Evolutionary conservation across 345 rosid genomes (phyloP).

Genomic region (Syzygium oleosum): DNA sequence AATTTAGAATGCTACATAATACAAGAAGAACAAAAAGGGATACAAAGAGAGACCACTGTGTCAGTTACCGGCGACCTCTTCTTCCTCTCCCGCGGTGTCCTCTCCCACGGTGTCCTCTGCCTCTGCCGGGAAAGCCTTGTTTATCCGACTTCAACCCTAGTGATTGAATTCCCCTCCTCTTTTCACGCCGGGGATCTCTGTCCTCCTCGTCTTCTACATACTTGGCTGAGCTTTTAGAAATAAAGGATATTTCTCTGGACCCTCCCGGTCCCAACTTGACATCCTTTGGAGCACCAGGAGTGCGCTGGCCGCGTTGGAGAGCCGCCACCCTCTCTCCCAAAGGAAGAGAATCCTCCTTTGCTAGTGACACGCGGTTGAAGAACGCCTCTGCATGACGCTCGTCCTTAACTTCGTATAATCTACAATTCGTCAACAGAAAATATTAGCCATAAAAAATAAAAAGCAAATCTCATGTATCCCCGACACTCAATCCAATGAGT

Average conservation of each 20-base stretch:
- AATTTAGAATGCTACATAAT: neutral
- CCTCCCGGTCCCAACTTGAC: slow-evolving; percentile 88
- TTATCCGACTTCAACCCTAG: slow-evolving; percentile 47
- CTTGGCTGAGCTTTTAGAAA: slow-evolving; percentile 46
- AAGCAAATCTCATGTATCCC: neutral
- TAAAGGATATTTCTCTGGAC: slow-evolving; percentile 75
- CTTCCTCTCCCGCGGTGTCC: slow-evolving; percentile 28
- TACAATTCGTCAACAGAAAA: slow-evolving; percentile 2
- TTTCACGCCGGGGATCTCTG: slow-evolving; percentile 20
- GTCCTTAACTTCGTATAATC: slow-evolving; percentile 83
- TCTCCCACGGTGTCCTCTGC: slow-evolving; percentile 25
- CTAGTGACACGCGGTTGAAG: slow-evolving; percentile 47
- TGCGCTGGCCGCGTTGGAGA: slow-evolving; percentile 25
- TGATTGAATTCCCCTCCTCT: slow-evolving; percentile 80
- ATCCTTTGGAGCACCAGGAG: slow-evolving; percentile 25
- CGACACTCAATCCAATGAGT: neutral
- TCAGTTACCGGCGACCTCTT: slow-evolving; percentile 8
- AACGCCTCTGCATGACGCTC: slow-evolving; percentile 85
- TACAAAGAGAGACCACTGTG: neutral
- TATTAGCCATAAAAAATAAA: neutral
- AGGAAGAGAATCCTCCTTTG: slow-evolving; percentile 66
- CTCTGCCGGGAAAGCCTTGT: slow-evolving; percentile 37
- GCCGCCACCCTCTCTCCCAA: slow-evolving; percentile 75
- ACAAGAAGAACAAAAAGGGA: neutral
- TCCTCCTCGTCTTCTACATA: slow-evolving; percentile 56